phyloP scores from a whole-genome alignment of 495 filamentous ascomycete species.

The Neurospora tetraspora region DNA sequence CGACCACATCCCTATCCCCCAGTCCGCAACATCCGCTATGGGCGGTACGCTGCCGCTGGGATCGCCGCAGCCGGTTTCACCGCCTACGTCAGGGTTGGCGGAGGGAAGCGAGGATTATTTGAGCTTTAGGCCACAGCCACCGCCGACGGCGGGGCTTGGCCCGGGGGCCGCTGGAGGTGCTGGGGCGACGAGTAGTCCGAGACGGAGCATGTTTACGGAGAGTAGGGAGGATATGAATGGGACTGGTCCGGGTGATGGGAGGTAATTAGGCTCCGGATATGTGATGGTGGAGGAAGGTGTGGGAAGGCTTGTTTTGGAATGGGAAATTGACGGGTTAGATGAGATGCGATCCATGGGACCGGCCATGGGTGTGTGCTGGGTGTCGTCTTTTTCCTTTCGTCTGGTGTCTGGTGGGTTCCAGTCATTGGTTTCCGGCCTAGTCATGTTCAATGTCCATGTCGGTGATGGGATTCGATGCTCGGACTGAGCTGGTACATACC shows the following conservation, averaged over 20 bases:
- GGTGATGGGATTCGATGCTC: neutral
- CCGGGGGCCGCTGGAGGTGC: neutral
- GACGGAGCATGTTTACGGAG: constrained; percentile 12
- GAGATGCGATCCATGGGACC: neutral
- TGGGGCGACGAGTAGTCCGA: constrained; percentile 3
- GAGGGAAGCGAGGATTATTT: constrained; percentile 3
- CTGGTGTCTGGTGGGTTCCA: neutral
- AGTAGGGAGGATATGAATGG: constrained; percentile 5
- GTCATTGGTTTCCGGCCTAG: neutral
- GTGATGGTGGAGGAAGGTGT: neutral
- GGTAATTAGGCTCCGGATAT: neutral
- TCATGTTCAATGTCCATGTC: neutral
- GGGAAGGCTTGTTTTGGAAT: neutral
- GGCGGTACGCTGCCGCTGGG: neutral
- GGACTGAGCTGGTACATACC: neutral
- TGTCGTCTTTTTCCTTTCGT: neutral
- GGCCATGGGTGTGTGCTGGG: neutral
- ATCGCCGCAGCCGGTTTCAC: constrained; percentile 2
- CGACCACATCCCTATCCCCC: neutral
- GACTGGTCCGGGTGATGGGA: neutral
- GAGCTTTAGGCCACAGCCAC: constrained; percentile 3
- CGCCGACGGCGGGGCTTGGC: neutral
- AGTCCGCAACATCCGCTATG: neutral
- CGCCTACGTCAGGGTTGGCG: neutral
- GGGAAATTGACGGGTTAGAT: neutral